Evolutionary conservation across 345 rosid species (phyloP).

Genomic region (Rubroshorea leprosula): DNA sequence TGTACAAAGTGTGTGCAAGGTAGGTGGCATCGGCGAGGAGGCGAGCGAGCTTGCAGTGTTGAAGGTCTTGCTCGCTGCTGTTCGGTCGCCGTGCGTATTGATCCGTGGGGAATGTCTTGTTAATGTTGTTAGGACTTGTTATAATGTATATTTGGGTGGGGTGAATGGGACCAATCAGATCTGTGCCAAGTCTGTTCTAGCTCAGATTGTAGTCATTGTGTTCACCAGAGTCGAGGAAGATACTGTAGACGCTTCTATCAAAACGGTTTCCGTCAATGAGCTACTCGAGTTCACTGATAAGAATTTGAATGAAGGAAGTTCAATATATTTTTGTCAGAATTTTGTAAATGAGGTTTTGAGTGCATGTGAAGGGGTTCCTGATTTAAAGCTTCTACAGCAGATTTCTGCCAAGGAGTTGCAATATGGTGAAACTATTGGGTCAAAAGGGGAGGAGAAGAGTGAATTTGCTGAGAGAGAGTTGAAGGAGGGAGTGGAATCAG

Average conservation of each 20-base stretch:
- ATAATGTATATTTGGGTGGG: conserved; percentile 83
- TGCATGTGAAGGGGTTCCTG: conserved; percentile 57
- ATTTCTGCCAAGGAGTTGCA: conserved; percentile 27
- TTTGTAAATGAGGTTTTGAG: conserved; percentile 62
- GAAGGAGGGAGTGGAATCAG: conserved; percentile 29
- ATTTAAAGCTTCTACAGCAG: conserved; percentile 30
- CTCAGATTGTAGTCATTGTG: conserved; percentile 72
- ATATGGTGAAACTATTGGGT: conserved; percentile 37
- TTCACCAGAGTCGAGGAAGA: conserved; percentile 73
- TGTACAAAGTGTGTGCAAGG: conserved; percentile 50
- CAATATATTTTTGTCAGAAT: conserved; percentile 68
- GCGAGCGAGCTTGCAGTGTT: conserved; percentile 67
- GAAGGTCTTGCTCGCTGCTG: conserved; percentile 65
- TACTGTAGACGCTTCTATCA: conserved; percentile 43
- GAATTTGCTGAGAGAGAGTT: conserved; percentile 24
- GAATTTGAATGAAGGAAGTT: conserved; percentile 84
- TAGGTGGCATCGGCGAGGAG: conserved; percentile 68
- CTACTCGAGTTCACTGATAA: conserved; percentile 79
- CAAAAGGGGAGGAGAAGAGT: conserved; percentile 22
- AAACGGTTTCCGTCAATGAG: conserved; percentile 57
- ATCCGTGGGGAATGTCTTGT: conserved; percentile 81
- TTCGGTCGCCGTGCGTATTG: conserved; percentile 64
- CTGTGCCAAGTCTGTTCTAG: conserved; percentile 89
- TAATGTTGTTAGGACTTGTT: conserved; percentile 75
- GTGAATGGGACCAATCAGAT: conserved; percentile 81